phyloP scores from a whole-genome alignment of 2,329 filamentous ascomycete genomes.

The Metarhizium sp. region DNA sequence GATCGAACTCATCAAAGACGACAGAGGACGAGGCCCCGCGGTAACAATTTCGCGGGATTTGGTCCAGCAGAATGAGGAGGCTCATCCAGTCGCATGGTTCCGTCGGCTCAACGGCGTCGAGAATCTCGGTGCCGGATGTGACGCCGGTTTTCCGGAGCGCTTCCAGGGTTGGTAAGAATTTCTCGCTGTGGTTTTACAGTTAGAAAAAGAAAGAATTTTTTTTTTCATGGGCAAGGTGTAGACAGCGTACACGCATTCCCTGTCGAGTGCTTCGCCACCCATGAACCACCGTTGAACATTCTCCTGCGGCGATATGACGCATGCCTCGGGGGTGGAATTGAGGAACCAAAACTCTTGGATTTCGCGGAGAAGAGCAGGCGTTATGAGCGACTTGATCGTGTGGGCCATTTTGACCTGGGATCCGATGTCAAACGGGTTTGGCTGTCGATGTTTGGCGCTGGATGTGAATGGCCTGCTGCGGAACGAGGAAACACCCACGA shows the following conservation, averaged over 20 bases:
- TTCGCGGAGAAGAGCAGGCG: constrained; percentile 17
- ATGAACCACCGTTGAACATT: constrained; percentile 25
- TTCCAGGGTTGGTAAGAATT: constrained; percentile 23
- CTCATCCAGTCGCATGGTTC: constrained; percentile 32
- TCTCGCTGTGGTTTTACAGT: constrained; percentile 12
- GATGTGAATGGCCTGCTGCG: not conserved
- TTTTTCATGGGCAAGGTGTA: not conserved
- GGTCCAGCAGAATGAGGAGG: constrained; percentile 50
- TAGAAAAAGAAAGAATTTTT: not conserved
- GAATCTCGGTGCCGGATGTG: constrained; percentile 19
- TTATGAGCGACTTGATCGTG: constrained; percentile 14
- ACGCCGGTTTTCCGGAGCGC: constrained; percentile 18
- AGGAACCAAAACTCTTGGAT: constrained; percentile 30
- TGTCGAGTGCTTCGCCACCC: constrained; percentile 23
- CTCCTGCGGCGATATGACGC: constrained; percentile 17
- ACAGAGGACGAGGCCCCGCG: constrained; percentile 34
- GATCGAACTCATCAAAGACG: constrained; percentile 47
- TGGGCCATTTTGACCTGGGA: constrained; percentile 4
- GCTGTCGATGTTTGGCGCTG: not conserved
- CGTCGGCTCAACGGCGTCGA: constrained; percentile 16
- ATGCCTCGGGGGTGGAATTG: constrained; percentile 16
- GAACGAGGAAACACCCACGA: not conserved
- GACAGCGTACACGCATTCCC: constrained; percentile 22
- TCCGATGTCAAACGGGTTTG: not conserved
- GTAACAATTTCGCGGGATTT: constrained; percentile 53